Conservation (phyloP, 176 grass and related monocot genomes). For the Bonia amplexicaulis region DNA sequence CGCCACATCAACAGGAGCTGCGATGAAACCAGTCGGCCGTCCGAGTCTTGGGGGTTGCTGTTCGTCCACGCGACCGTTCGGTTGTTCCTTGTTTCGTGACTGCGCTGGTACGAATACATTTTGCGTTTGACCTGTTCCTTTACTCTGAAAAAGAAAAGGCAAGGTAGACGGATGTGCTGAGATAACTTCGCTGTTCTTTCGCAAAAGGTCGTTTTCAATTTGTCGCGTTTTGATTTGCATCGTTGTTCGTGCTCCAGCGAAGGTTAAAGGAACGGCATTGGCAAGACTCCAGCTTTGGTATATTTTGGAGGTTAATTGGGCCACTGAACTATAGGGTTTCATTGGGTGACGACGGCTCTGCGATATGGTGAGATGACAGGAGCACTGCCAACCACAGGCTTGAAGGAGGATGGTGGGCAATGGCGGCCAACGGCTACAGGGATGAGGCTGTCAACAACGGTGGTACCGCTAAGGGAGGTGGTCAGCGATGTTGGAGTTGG, state of each 20-base stretch:
- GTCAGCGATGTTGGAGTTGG: too few species aligned
- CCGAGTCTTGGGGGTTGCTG: background rate
- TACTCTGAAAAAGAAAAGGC: background rate
- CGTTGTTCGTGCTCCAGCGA: background rate
- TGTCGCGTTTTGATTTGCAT: background rate
- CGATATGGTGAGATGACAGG: too few species aligned
- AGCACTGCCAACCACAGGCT: background rate
- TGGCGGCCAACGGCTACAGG: too few species aligned
- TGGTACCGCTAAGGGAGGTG: too few species aligned
- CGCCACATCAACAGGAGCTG: background rate
- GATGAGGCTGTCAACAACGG: fast-evolving
- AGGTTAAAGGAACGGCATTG: background rate
- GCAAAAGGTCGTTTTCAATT: background rate
- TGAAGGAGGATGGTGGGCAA: background rate
- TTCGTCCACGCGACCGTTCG: background rate
- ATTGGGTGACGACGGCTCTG: too few species aligned
- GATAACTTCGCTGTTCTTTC: background rate
- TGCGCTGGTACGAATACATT: background rate
- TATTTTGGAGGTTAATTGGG: too few species aligned
- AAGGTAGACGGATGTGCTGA: too few species aligned
- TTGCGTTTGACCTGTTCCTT: background rate
- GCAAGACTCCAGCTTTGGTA: background rate
- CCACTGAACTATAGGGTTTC: too few species aligned
- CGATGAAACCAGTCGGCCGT: background rate
- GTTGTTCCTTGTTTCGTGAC: background rate